A percentile compares a stretch with the other conserved stretches of the same genome.
Evolutionary conservation across 257 asterid species (phyloP).

Genomic region (Jacaranda copaia): DNA sequence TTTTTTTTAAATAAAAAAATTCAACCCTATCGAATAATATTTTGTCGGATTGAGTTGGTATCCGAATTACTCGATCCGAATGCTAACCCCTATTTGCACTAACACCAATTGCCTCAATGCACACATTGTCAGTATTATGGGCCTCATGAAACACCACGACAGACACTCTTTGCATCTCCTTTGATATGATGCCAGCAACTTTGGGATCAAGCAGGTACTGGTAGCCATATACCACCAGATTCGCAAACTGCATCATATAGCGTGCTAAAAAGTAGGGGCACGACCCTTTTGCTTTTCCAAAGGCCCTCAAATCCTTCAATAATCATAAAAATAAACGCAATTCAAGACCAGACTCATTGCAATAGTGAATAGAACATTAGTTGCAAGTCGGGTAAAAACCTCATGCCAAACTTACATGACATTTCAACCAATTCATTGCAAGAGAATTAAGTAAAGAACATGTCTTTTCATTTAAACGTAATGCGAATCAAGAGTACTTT

Average conservation of each 20-base stretch:
- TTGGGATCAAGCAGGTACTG: constrained; percentile 98
- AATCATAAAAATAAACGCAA: constrained; percentile 22
- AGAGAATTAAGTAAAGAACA: constrained; percentile 17
- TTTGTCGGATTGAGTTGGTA: no score
- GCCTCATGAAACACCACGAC: constrained; percentile 99
- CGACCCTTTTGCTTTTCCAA: constrained; percentile 92
- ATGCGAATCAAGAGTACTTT: constrained; percentile 56
- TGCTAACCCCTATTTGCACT: no score
- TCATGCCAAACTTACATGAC: constrained; percentile 1
- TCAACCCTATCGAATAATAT: no score
- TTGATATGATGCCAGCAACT: constrained; percentile 95
- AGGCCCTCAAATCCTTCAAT: constrained; percentile 77
- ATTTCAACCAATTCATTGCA: constrained; percentile 21
- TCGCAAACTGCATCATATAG: constrained; percentile 93
- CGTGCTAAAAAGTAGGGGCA: constrained; percentile 93
- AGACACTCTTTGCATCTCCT: constrained; percentile 96
- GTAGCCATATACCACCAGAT: constrained; percentile 95
- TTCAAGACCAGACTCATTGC: constrained; percentile 21
- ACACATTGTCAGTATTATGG: constrained; percentile 95
- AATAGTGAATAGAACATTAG: constrained; percentile 18
- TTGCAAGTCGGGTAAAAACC: constrained; percentile 6
- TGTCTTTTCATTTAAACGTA: background rate
- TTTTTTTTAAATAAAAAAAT: no score
- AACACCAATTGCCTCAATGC: constrained; percentile 96
- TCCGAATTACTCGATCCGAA: no score